These are phyloP conservation scores for Cryomyces minteri DNA, from an alignment of 495 filamentous ascomycete genomes.

Conservation along the genomic window DNA sequence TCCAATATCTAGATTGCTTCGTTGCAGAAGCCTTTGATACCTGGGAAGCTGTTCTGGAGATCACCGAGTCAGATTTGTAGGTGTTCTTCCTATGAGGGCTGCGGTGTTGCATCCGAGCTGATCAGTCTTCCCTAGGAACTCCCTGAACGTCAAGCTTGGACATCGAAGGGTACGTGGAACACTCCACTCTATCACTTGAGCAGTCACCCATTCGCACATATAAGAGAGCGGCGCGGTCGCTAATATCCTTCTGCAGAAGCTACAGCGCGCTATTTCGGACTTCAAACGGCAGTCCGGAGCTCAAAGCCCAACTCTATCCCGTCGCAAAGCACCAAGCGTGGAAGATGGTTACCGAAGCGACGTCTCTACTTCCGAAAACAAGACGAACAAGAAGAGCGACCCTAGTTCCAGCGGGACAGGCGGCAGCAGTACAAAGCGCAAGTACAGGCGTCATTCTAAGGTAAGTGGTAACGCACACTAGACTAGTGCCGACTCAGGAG, in stretches of 20 bases:
- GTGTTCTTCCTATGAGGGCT: slow-evolving; percentile 7
- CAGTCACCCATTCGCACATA: neutral
- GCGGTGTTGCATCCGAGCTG: slow-evolving; percentile 1
- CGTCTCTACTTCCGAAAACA: slow-evolving; percentile 11
- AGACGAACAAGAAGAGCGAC: slow-evolving; percentile 4
- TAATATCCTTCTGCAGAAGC: slow-evolving; percentile 9
- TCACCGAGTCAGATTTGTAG: slow-evolving; percentile 64
- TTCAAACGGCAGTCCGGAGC: slow-evolving; percentile 5
- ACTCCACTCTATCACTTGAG: neutral
- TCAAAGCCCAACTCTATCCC: slow-evolving; percentile 1
- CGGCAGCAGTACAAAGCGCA: slow-evolving; percentile 34
- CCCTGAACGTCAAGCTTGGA: slow-evolving; percentile 54
- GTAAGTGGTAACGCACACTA: slow-evolving; percentile 25
- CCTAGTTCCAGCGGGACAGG: neutral
- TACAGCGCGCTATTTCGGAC: slow-evolving; percentile 18
- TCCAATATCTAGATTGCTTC: slow-evolving; percentile 50
- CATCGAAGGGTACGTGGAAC: slow-evolving; percentile 45
- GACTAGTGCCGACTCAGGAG: too few species aligned
- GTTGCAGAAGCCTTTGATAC: slow-evolving; percentile 61
- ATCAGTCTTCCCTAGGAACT: slow-evolving; percentile 27
- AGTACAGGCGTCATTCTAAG: slow-evolving; percentile 67
- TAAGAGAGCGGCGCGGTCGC: neutral
- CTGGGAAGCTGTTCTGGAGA: slow-evolving; percentile 63
- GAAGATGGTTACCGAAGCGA: slow-evolving; percentile 15
- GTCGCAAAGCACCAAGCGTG: slow-evolving; percentile 2